Conservation (phyloP, 495 filamentous ascomycete species). For the Pyrenula massariospora region DNA sequence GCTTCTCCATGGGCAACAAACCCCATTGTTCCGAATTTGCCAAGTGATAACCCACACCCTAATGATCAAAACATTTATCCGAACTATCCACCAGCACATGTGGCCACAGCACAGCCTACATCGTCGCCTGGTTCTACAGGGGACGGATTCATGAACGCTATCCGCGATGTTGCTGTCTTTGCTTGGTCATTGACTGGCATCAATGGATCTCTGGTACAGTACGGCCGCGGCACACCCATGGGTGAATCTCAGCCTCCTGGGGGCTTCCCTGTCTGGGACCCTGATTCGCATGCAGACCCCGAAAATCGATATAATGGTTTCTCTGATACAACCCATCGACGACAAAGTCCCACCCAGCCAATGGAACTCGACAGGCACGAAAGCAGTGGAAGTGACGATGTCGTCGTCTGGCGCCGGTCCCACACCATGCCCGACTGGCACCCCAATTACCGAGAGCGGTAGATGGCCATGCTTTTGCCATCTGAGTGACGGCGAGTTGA, state of each 20-base stretch:
- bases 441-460: neutral
- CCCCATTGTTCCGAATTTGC: slow-evolving; percentile 31
- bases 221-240: slow-evolving; percentile 46
- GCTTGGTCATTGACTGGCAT: slow-evolving; percentile 74
- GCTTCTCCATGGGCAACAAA: slow-evolving; percentile 66
- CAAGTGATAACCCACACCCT: neutral
- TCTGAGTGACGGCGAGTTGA: too few species aligned
- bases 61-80: neutral
- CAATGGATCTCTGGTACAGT: slow-evolving; percentile 61
- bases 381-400: neutral
- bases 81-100: neutral
- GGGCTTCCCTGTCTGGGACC: slow-evolving; percentile 45
- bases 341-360: neutral
- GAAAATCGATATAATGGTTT: slow-evolving; percentile 1
- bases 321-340: neutral
- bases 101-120: neutral
- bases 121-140: slow-evolving; percentile 33
- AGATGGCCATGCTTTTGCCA: too few species aligned
- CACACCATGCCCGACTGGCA: neutral
- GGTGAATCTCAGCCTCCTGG: slow-evolving; percentile 47
- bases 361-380: neutral
- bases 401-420: neutral
- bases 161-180: slow-evolving; percentile 75
- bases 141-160: slow-evolving; percentile 62
- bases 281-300: slow-evolving; percentile 2